These are phyloP conservation scores for Dionaea muscipula DNA, from an alignment of 179 eudicot species.

Conservation along the genomic window DNA sequence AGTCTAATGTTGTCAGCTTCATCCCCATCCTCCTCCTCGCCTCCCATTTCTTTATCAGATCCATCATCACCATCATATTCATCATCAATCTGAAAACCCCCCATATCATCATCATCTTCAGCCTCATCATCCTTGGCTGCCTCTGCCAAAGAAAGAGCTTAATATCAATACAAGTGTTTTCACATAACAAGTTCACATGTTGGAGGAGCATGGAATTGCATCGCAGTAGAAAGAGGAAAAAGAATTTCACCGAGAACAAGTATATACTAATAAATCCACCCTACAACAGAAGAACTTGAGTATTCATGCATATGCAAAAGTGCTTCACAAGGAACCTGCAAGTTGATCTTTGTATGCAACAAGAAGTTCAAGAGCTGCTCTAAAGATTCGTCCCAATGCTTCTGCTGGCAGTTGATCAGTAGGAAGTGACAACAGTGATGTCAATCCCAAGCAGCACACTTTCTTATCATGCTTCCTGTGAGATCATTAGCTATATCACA, in stretches of 20 bases:
- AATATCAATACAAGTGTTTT: not conserved
- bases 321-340: slow-evolving; percentile 40
- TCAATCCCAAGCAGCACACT: slow-evolving; percentile 94
- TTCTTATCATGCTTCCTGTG: slow-evolving; percentile 90
- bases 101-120: slow-evolving; percentile 75
- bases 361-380: slow-evolving; percentile 81
- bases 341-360: slow-evolving; percentile 88
- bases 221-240: too few species aligned
- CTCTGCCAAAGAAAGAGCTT: slow-evolving; percentile 30
- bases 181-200: not conserved
- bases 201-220: not conserved
- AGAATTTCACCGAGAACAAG: not conserved
- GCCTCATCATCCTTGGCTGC: slow-evolving; percentile 60
- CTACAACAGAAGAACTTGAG: not conserved
- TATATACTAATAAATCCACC: not conserved
- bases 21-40: slow-evolving; percentile 85
- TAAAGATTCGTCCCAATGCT: slow-evolving; percentile 76
- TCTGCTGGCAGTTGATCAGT: slow-evolving; percentile 77
- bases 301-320: too few species aligned
- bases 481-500: slow-evolving; percentile 8
- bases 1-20: slow-evolving; percentile 64
- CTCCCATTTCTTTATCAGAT: slow-evolving; percentile 92
- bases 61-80: slow-evolving; percentile 54
- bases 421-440: slow-evolving; percentile 68
- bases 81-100: slow-evolving; percentile 63